phyloP scores from a whole-genome alignment of 495 filamentous ascomycete species.

The Ramalina intermedia region DNA sequence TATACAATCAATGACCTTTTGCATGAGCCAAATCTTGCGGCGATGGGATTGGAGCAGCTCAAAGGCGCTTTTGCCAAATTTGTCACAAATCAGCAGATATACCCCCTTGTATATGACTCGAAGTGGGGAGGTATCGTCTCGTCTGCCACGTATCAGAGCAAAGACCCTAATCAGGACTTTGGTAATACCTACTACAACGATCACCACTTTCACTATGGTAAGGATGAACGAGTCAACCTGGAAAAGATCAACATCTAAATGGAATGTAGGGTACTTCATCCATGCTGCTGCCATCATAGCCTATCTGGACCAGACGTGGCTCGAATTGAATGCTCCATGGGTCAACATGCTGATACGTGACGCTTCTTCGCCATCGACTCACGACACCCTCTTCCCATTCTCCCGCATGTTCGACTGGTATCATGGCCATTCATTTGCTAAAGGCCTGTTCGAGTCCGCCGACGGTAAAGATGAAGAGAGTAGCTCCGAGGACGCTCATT shows the following conservation, averaged over 20 bases:
- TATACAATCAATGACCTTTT: constrained; percentile 56
- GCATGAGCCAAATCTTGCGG: constrained; percentile 42
- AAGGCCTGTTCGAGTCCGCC: constrained; percentile 78
- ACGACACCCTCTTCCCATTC: constrained; percentile 70
- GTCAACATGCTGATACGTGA: constrained; percentile 70
- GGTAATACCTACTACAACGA: constrained; percentile 86
- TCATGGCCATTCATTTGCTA: constrained; percentile 91
- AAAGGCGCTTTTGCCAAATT: constrained; percentile 68
- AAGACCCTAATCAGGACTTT: constrained; percentile 59
- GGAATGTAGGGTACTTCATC: constrained; percentile 63
- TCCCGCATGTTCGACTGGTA: constrained; percentile 88
- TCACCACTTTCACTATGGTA: constrained; percentile 80
- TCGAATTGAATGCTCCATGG: constrained; percentile 56
- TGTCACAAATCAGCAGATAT: constrained; percentile 59
- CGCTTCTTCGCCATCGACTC: constrained; percentile 56
- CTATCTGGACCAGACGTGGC: constrained; percentile 64
- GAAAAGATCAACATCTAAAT: neutral
- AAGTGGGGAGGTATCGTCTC: constrained; percentile 82
- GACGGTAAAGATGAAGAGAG: constrained; percentile 93
- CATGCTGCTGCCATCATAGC: constrained; percentile 77
- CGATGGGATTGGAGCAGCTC: constrained; percentile 47
- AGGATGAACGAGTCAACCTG: neutral
- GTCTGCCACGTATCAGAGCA: constrained; percentile 59
- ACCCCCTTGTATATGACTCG: constrained; percentile 65
- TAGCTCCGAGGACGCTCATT: constrained; percentile 80